A percentile compares a stretch with the other conserved stretches of the same genome.
These are phyloP conservation scores for Mycotypha africana DNA, from an alignment of 371 early-diverging fungal species.

Conservation along the genomic window DNA sequence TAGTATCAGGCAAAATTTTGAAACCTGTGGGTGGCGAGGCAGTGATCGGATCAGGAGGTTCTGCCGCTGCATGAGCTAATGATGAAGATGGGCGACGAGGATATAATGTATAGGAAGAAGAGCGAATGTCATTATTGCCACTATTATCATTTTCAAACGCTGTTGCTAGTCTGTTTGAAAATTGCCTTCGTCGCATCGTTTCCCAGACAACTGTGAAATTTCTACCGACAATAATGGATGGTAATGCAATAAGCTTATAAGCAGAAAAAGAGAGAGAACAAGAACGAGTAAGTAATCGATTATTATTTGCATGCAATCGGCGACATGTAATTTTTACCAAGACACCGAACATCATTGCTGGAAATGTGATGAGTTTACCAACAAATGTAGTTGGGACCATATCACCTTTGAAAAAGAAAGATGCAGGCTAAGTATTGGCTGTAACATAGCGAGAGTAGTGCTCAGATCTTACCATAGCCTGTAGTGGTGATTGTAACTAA, in stretches of 20 bases:
- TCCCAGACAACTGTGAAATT: slow-evolving; percentile 88
- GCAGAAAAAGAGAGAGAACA: too few species aligned
- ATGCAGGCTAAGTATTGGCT: too few species aligned
- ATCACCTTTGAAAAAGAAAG: too few species aligned
- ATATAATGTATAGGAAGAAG: neutral
- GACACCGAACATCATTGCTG: slow-evolving; percentile 82
- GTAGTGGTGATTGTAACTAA: slow-evolving; percentile 84
- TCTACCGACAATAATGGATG: slow-evolving; percentile 85
- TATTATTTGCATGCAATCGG: neutral
- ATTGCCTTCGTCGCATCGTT: slow-evolving; percentile 49
- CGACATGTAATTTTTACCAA: slow-evolving; percentile 34
- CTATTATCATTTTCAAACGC: neutral
- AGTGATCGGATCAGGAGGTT: neutral
- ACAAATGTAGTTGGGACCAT: slow-evolving; percentile 82
- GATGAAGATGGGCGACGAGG: slow-evolving; percentile 1
- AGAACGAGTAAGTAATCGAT: neutral
- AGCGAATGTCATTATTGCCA: slow-evolving; percentile 1
- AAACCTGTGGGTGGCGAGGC: neutral
- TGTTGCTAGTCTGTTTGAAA: slow-evolving; percentile 2
- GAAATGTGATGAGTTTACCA: slow-evolving; percentile 80
- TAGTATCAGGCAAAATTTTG: slow-evolving; percentile 8
- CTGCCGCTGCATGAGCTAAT: neutral
- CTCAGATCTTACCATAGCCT: slow-evolving; percentile 59
- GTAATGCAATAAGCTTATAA: slow-evolving; percentile 68
- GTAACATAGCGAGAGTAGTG: too few species aligned